Evolutionary conservation across 257 asterid genomes (phyloP), one percentile per base, ranked within the genome.

Genomic region (Gynochthodes officinalis): DNA sequence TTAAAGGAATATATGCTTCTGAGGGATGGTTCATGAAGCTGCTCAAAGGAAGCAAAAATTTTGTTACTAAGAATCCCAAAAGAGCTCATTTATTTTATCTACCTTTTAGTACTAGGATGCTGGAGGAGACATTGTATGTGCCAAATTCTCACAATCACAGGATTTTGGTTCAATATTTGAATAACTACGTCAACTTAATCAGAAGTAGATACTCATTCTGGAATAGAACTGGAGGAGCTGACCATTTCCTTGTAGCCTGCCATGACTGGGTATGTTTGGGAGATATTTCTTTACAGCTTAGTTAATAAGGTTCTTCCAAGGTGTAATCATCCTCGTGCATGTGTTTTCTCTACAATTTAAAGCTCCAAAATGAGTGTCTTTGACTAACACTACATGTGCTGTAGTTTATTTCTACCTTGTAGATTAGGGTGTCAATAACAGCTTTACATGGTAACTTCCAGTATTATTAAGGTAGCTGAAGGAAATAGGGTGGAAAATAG

Each of bases 11-110:
- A 69, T 88, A 84, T 64, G 86, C 93, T 59, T 81, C 93, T 0
- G 90, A 88, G 78, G 93, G 93, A 18, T 88, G 93, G 93, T 88
- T 88, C 76, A 71, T 86, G 82, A 88, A 83, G 81, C 76, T 73
- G 70, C 65, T 85, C 48, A 80, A 82, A 76, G 75, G 70, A 63
- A 85, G 76, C 82, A 81, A 79, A 73, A 64, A 62, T 14, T 88
- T 76, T 60, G 76, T 79, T 13, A 85, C 89, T 42, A 70, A 75
- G 39, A 75, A 78, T 69, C 83, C 86, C 21, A 53, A 10, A 2
- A 70, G 79, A 37, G 93, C 93, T 68, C 93, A 88, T 83, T 69
- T 88, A 39, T 88, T 88, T 78, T 85, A 78, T 79, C 64, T 88
- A 46, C 93, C 90, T 14, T 84, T 88, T 64, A 85, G 93, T 76